Conservation (phyloP, 768 basidiomycete species). For the Favolaschia claudopus region DNA sequence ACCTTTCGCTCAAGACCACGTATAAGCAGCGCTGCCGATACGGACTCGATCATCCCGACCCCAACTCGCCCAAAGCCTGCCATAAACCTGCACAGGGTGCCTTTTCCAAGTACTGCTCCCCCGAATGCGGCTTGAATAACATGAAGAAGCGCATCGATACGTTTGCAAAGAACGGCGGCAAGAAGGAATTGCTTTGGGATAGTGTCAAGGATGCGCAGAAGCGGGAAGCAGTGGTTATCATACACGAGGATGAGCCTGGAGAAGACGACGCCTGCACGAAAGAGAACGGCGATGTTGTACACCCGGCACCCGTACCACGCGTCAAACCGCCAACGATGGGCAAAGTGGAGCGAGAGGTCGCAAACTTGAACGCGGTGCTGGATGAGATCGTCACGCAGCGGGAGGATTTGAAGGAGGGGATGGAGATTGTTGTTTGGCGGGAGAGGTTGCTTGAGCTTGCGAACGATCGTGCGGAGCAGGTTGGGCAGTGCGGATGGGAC, state of each 20-base stretch:
- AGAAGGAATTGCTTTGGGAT: slow-evolving; percentile 74
- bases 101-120: slow-evolving; percentile 92
- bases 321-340: slow-evolving; percentile 48
- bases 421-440: slow-evolving; percentile 76
- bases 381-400: slow-evolving; percentile 65
- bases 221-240: slow-evolving; percentile 72
- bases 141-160: slow-evolving; percentile 70
- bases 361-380: slow-evolving; percentile 59
- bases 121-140: slow-evolving; percentile 82
- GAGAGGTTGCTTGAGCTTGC: slow-evolving; percentile 75
- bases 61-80: slow-evolving; percentile 71
- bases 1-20: slow-evolving; percentile 70
- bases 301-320: neutral
- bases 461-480: slow-evolving; percentile 65
- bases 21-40: slow-evolving; percentile 83
- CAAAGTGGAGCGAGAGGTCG: slow-evolving; percentile 64
- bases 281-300: slow-evolving; percentile 27
- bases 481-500: slow-evolving; percentile 89
- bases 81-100: slow-evolving; percentile 81
- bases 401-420: slow-evolving; percentile 69
- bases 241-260: slow-evolving; percentile 46
- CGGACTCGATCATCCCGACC: slow-evolving; percentile 69
- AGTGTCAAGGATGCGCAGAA: slow-evolving; percentile 73
- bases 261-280: slow-evolving; percentile 32
- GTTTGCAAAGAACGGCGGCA: slow-evolving; percentile 70